phyloP scores from a whole-genome alignment of 1,139 yeast genomes.

The Scheffersomyces illinoinensis region DNA sequence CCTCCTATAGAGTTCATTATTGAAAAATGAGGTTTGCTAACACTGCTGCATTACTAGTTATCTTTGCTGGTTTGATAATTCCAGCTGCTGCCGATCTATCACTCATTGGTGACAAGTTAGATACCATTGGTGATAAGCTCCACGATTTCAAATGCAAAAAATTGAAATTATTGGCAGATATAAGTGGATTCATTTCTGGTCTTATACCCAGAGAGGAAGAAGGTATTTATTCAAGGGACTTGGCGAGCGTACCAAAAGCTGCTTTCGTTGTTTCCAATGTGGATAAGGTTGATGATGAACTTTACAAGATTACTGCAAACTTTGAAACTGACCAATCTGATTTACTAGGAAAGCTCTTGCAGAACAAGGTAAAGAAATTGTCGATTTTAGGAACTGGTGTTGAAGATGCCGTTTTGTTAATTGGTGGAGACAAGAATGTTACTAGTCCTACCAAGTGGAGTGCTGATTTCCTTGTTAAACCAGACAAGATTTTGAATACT shows the following conservation, averaged over 20 bases:
- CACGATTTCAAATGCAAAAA: not conserved
- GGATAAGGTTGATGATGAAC: constrained; percentile 16
- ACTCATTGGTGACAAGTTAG: not conserved
- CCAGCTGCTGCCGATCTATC: constrained; percentile 2
- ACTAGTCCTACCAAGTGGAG: constrained; percentile 19
- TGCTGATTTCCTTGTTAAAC: constrained; percentile 19
- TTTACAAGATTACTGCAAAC: constrained; percentile 20
- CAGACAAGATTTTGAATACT: constrained; percentile 13
- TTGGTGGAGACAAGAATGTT: constrained; percentile 8
- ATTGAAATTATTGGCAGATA: not conserved
- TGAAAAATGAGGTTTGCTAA: constrained; percentile 4
- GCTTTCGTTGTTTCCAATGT: constrained; percentile 24
- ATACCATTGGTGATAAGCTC: not conserved
- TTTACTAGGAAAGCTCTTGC: constrained; percentile 12
- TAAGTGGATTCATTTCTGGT: not conserved
- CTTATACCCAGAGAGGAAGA: not conserved
- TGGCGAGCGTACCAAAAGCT: constrained; percentile 18
- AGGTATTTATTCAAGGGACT: not conserved
- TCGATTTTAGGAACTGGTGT: constrained; percentile 21
- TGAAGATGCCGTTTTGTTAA: constrained; percentile 15
- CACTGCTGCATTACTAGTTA: not conserved
- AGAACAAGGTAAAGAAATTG: constrained; percentile 15
- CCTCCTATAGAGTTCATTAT: not conserved
- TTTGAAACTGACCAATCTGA: constrained; percentile 22
- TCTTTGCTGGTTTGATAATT: not conserved